These are phyloP conservation scores for Gynostemma pentaphyllum DNA, from an alignment of 306 rosid species.

Conservation along the genomic window DNA sequence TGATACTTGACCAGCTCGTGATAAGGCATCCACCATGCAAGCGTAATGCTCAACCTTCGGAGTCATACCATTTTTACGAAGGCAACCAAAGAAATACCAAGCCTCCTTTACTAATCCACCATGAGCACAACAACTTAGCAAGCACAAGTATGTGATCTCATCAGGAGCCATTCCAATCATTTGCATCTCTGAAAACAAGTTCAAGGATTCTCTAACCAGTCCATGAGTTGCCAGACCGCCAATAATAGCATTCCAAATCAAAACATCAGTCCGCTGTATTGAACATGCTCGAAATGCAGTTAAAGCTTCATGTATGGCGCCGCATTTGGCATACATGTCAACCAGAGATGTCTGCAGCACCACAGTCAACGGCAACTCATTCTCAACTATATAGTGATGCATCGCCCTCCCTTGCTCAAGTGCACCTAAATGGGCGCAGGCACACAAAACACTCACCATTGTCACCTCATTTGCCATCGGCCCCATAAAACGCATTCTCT, in stretches of 20 bases:
- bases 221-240: slow-evolving; percentile 83
- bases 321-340: slow-evolving; percentile 86
- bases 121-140: slow-evolving; percentile 69
- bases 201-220: slow-evolving; percentile 34
- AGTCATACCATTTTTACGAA: slow-evolving; percentile 31
- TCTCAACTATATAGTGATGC: slow-evolving; percentile 37
- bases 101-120: slow-evolving; percentile 65
- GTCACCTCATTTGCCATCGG: slow-evolving; percentile 67
- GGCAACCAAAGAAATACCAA: slow-evolving; percentile 57
- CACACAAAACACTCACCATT: slow-evolving; percentile 67
- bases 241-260: slow-evolving; percentile 68
- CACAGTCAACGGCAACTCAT: slow-evolving; percentile 38
- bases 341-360: slow-evolving; percentile 60
- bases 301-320: slow-evolving; percentile 63
- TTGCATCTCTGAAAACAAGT: slow-evolving; percentile 49
- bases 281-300: slow-evolving; percentile 28
- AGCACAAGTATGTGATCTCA: slow-evolving; percentile 69
- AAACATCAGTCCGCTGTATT: slow-evolving; percentile 39
- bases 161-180: slow-evolving; percentile 39
- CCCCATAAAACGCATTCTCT: slow-evolving; percentile 35
- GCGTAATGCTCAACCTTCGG: slow-evolving; percentile 59
- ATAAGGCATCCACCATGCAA: slow-evolving; percentile 69
- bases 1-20: slow-evolving; percentile 50
- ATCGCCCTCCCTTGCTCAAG: slow-evolving; percentile 49
- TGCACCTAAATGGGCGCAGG: slow-evolving; percentile 62